Base-by-base conservation (phyloP, 2,329 filamentous ascomycete species). In the Chalara sp. region DNA sequence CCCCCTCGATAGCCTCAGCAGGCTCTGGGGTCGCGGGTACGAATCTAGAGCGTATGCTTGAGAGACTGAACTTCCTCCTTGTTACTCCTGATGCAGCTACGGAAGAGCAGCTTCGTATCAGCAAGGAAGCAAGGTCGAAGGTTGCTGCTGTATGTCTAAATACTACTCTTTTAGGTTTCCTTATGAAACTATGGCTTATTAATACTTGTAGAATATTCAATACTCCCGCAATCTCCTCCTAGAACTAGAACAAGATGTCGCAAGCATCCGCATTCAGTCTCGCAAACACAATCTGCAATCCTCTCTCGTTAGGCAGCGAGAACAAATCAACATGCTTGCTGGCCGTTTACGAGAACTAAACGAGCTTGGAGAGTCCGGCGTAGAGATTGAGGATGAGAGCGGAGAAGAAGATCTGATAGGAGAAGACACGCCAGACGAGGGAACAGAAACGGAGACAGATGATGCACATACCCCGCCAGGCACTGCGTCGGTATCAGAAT, bases 141-240 rank as follows among this genome's bases (percentile, higher is more conserved):
- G 73, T 76, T 32, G 70, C 70, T 57, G 74, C 76, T 56, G 78
- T 81, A 71, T 54, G 49, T 28, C 28, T 39, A 7, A 21, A 21
- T 21, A 21, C 21, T 21, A n/a, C 35, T 29, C n/a, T 8, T 8
- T 5, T n/a, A 47, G 1, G 29, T n/a, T 6, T 6, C 6, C 10
- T 29, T 21, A 13, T 28, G n/a, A 32, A 32, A 40, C n/a, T 40
- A 40, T 43, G 32, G 8, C 33, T 46, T 29, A 47, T n/a, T n/a
- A 5, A 32, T 35, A 6, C 3, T n/a, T 30, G 12, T 55, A 87
- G 80, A 91, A 89, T 61, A 72, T 92, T 54, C 79, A 86, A 58
- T 81, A 87, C 64, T 87, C 87, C 21, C 80, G 83, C 40, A 76
- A 75, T 0, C 75, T 87, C 32, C 79, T 91, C 50, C 77, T 84